Conservation (phyloP, 78 protist species). For the Neovahlkampfia damariscottae region DNA sequence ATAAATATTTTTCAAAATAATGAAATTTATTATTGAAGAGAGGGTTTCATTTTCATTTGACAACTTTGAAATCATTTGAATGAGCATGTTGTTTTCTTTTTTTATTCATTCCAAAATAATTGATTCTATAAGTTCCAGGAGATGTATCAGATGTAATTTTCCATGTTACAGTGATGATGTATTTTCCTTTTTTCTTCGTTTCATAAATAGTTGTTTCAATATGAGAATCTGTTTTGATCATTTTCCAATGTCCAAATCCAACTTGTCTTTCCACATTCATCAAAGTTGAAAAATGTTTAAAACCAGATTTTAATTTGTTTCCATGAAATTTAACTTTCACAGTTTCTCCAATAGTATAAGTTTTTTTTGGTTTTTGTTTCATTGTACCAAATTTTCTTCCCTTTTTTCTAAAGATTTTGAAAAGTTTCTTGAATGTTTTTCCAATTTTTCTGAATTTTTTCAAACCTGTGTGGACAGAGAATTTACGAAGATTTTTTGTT, state of each 20-base stretch:
- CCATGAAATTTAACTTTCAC: background rate
- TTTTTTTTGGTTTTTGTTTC: background rate
- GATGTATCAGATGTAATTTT: background rate
- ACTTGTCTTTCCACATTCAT: background rate
- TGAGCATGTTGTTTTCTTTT: no score
- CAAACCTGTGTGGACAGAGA: background rate
- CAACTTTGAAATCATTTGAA: no score
- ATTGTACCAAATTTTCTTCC: background rate
- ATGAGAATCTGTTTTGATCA: background rate
- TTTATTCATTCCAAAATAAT: slow-evolving; percentile 8
- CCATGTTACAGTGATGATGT: background rate
- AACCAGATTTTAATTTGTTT: background rate
- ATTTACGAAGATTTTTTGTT: no score
- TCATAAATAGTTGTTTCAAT: background rate
- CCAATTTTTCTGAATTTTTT: background rate
- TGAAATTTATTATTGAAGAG: no score
- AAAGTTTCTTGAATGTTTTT: background rate
- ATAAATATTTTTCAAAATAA: no score
- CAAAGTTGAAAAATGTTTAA: background rate
- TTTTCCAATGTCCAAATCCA: background rate
- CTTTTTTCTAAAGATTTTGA: background rate
- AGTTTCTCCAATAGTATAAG: background rate
- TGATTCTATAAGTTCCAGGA: background rate
- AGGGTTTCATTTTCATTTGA: no score
- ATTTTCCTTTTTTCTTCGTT: background rate